Percentiles rank a stretch among this genome's conserved stretches.
These are phyloP conservation scores for Cymbopogon flexuosus DNA, from an alignment of 202 grass and related monocot genomes.

Conservation along the genomic window DNA sequence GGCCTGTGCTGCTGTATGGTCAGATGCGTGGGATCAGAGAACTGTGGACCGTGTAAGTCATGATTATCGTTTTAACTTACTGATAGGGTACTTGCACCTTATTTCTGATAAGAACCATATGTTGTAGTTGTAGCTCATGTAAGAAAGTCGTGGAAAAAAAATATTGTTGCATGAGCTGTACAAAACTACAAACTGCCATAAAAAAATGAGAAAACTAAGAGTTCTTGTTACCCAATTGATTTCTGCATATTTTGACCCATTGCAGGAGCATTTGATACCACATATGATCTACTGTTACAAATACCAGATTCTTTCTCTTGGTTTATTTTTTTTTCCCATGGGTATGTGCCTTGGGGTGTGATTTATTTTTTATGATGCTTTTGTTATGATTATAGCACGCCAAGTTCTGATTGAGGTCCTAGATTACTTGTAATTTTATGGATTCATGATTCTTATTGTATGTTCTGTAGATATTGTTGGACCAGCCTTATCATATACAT, in stretches of 20 bases:
- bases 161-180: too few species aligned
- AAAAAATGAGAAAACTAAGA: neutral
- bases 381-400: neutral
- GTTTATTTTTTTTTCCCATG: neutral
- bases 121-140: constrained; percentile 22
- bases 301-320: neutral
- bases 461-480: constrained; percentile 74
- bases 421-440: constrained; percentile 24
- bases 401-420: constrained; percentile 3
- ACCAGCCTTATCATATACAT: constrained; percentile 49
- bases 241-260: constrained; percentile 8
- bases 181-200: too few species aligned
- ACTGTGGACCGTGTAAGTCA: constrained; percentile 88
- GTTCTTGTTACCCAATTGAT: constrained; percentile 11
- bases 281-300: neutral
- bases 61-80: constrained; percentile 25
- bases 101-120: constrained; percentile 15
- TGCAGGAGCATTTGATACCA: neutral
- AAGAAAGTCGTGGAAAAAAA: neutral
- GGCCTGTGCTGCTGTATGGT: constrained; percentile 86
- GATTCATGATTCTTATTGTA: constrained; percentile 28
- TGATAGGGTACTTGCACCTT: constrained; percentile 16
- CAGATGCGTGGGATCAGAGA: constrained; percentile 78
- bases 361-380: constrained; percentile 13
- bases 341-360: neutral